phyloP scores from a whole-genome alignment of 2,329 filamentous ascomycete species.

The Curvularia sp. region DNA sequence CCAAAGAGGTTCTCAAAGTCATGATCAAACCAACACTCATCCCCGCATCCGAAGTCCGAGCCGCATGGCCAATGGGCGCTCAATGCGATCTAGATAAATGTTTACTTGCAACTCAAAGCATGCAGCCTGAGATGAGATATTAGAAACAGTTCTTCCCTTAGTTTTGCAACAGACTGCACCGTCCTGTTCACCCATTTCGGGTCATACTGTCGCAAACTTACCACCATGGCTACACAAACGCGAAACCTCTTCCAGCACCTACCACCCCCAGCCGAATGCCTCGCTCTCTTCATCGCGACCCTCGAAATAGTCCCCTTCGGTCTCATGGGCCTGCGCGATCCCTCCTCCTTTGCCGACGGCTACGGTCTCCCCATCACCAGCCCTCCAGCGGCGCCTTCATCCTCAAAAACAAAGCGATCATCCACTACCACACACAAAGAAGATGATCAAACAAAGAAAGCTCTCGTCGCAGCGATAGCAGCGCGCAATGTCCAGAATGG shows the following conservation, averaged over 20 bases:
- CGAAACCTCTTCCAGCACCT: constrained; percentile 30
- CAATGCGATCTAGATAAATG: constrained; percentile 11
- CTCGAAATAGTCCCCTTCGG: constrained; percentile 34
- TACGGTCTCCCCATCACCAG: constrained; percentile 25
- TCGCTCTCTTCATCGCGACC: constrained; percentile 32
- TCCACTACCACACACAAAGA: constrained; percentile 12
- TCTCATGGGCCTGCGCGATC: constrained; percentile 28
- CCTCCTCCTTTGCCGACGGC: constrained; percentile 25
- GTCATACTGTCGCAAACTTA: background rate
- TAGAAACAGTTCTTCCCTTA: background rate
- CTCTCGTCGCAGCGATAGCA: constrained; percentile 33
- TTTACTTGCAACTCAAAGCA: background rate
- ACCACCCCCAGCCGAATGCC: constrained; percentile 34
- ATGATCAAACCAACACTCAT: constrained; percentile 5
- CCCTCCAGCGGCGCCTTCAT: constrained; percentile 4
- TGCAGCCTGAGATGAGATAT: background rate
- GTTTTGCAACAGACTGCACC: background rate
- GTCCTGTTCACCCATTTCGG: background rate
- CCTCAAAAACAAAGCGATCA: constrained; percentile 12
- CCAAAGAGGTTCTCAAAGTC: background rate
- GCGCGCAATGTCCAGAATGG: constrained; percentile 36
- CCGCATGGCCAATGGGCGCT: constrained; percentile 14
- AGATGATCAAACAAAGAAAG: constrained; percentile 30
- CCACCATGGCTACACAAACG: constrained; percentile 23
- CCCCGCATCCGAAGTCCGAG: constrained; percentile 32